A percentile compares a stretch with the other conserved stretches of the same genome.
Conservation (phyloP, 306 rosid genomes). For the Corylus heterophylla region DNA sequence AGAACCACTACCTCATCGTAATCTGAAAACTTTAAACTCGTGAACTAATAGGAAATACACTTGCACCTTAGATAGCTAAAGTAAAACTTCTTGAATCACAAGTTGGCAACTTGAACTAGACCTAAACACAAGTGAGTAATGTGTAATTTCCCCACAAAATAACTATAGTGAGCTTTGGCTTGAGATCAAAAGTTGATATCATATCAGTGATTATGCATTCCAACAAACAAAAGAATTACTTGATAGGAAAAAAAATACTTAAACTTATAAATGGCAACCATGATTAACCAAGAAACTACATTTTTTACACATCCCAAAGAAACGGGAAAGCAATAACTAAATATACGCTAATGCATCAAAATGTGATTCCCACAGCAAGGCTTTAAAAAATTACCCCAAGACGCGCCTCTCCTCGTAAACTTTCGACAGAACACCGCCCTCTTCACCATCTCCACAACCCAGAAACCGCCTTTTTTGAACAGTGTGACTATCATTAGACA, state of each 20-base stretch:
- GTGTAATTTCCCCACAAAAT: no score
- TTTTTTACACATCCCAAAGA: no score
- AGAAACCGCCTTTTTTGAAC: constrained; percentile 63
- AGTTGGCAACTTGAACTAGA: no score
- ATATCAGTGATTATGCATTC: neutral
- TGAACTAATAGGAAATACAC: no score
- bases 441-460: constrained; percentile 90
- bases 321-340: no score
- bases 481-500: constrained; percentile 8
- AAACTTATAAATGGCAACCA: neutral
- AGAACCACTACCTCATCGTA: no score
- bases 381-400: constrained; percentile 55
- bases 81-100: no score
- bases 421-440: constrained; percentile 63
- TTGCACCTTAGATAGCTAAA: no score
- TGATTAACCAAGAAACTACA: neutral
- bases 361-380: no score
- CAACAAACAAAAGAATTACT: neutral
- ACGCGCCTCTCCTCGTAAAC: constrained; percentile 80
- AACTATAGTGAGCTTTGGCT: neutral
- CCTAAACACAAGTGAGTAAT: no score
- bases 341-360: no score
- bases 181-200: neutral
- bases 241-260: neutral
- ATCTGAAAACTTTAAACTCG: no score